Conservation (phyloP, 139 green algal species). For the Ettlia oleoabundans region DNA sequence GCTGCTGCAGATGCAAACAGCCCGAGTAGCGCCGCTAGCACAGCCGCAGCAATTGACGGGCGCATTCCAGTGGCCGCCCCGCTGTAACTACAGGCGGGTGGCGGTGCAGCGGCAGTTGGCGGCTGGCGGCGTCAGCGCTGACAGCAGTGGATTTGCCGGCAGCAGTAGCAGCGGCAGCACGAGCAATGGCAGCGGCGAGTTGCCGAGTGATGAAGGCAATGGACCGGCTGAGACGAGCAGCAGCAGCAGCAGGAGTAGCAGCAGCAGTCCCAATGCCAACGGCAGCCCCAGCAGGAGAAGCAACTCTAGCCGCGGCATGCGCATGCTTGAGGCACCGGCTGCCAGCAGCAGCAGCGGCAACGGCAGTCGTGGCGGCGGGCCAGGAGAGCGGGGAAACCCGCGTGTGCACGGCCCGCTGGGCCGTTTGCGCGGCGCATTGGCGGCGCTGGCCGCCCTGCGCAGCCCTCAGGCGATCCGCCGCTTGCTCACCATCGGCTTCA, state of each 20-base stretch:
- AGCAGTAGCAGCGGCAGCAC: not conserved
- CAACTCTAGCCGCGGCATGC: not conserved
- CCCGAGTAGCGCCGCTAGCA: not conserved
- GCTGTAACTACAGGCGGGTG: not conserved
- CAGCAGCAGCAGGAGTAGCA: not conserved
- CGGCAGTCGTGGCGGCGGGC: not conserved
- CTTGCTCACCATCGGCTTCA: slow-evolving; percentile 9
- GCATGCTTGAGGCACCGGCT: not conserved
- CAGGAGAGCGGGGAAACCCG: no score
- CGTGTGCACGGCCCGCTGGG: not conserved
- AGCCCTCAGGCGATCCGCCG: not conserved
- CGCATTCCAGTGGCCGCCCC: no score
- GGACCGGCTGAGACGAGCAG: not conserved
- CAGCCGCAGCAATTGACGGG: not conserved
- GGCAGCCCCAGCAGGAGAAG: not conserved
- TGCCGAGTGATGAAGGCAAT: not conserved
- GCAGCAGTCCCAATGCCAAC: not conserved
- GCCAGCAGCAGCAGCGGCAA: not conserved
- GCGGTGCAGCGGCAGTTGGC: not conserved
- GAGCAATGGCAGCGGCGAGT: not conserved
- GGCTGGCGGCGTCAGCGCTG: not conserved
- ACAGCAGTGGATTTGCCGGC: no score
- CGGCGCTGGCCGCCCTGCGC: not conserved
- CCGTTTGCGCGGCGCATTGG: not conserved
- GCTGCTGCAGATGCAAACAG: not conserved